Evolutionary conservation across 2,329 filamentous ascomycete species (phyloP), one percentile per base, ranked within the genome.

Genomic region (Dothideomycetes sp.): DNA sequence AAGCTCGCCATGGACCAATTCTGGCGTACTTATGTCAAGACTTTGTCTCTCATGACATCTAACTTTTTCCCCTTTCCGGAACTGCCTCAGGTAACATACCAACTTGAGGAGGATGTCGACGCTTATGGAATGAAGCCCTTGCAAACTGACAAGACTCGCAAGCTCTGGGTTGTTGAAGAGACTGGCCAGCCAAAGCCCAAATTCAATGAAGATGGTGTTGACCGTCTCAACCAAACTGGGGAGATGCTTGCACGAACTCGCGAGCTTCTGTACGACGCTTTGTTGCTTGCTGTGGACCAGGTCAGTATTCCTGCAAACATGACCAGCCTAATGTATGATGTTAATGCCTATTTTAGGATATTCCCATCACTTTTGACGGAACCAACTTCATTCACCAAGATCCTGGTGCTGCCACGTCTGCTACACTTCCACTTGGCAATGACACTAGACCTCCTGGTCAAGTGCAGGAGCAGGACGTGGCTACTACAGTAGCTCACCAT

Each of bases 31-130:
- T 82, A 82, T 51, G 74, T 76, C n/a, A 40, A 18, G 17, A 19
- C 37, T 6, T 15, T 40, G 17, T 69, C 68, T 28, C 73, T 74
- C 0, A 57, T 82, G 36, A 80, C 75, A 27, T 62, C 75, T 10
- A 70, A 70, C 3, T 71, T 68, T 13, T 82, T 82, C 48, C 69
- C 76, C 15, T 67, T 76, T 20, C 63, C 68, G 33, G 64, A 70
- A 29, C 64, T 83, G 20, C 67, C 71, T 3, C 62, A 68, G 27
- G 60, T 80, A 19, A 63, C 68, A 10, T 83, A 84, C 54, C 64
- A 84, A 51, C 64, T 84, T 3, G 74, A 80, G 46, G 80, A 84
- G 55, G 80, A 84, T 53, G 72, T 74, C 43, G 73, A 78, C 40
- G 80, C 74, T 3, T 64, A 82, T 46, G 78, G 74, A 1, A 84